Evolutionary conservation across 1,284 basidiomycete species (phyloP).

Genomic region (Leccinum pachyderme): DNA sequence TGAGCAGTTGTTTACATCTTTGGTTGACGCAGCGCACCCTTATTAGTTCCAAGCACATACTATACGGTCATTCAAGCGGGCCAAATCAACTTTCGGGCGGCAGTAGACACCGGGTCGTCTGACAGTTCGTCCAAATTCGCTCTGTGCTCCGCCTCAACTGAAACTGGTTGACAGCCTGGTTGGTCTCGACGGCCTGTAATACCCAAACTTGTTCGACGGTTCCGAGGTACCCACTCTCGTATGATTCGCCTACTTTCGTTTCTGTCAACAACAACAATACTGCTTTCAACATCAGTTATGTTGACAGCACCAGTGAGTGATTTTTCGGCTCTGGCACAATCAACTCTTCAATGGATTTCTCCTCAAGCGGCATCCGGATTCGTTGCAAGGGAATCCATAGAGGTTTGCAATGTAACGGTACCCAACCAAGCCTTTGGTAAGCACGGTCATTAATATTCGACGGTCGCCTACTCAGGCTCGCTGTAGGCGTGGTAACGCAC

Average conservation of each 20-base stretch:
- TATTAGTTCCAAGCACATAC: slow-evolving; percentile 52
- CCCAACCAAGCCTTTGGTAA: slow-evolving; percentile 65
- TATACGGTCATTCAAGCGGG: slow-evolving; percentile 59
- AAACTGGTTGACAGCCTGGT: slow-evolving; percentile 47
- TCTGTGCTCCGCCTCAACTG: neutral
- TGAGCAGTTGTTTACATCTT: slow-evolving; percentile 28
- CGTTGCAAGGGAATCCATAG: slow-evolving; percentile 61
- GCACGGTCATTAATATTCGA: slow-evolving; percentile 20
- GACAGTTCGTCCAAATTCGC: slow-evolving; percentile 20
- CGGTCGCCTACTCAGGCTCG: neutral
- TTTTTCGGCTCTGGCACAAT: neutral
- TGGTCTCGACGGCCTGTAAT: slow-evolving; percentile 62
- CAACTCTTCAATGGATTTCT: slow-evolving; percentile 1
- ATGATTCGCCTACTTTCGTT: slow-evolving; percentile 62
- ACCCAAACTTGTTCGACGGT: slow-evolving; percentile 49
- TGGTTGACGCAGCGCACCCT: slow-evolving; percentile 12
- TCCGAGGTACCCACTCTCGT: slow-evolving; percentile 66
- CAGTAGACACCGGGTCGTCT: slow-evolving; percentile 73
- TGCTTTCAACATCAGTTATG: slow-evolving; percentile 56
- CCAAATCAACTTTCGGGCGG: slow-evolving; percentile 63
- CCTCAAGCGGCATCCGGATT: slow-evolving; percentile 61
- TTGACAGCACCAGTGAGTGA: slow-evolving; percentile 59
- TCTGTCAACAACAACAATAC: slow-evolving; percentile 60
- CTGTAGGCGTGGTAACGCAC: slow-evolving; percentile 53
- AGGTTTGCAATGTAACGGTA: slow-evolving; percentile 56